These are phyloP conservation scores for Macadamia tetraphylla DNA, from an alignment of 164 flowering plant genomes.

Conservation along the genomic window DNA sequence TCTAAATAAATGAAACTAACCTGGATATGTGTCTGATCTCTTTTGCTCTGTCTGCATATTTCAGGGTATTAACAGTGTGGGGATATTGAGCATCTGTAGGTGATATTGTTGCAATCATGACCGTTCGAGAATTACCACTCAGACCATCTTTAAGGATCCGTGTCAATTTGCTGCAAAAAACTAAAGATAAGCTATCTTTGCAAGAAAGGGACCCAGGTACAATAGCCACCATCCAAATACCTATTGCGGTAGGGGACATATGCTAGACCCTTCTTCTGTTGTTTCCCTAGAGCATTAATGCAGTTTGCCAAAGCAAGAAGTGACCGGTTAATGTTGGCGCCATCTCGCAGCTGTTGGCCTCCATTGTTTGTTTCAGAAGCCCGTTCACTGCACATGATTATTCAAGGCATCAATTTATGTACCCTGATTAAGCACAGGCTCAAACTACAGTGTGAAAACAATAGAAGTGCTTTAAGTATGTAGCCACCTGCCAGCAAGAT, in stretches of 20 bases:
- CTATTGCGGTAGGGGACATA: slow-evolving; percentile 95
- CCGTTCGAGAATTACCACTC: slow-evolving; percentile 88
- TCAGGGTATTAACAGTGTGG: slow-evolving; percentile 83
- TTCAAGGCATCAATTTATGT: background rate
- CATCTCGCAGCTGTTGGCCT: slow-evolving; percentile 91
- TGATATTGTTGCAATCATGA: slow-evolving; percentile 87
- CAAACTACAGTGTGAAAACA: slow-evolving; percentile 2
- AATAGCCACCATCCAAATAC: slow-evolving; percentile 28
- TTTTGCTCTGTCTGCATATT: slow-evolving; percentile 91
- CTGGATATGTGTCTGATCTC: slow-evolving; percentile 90
- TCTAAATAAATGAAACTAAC: slow-evolving; percentile 20
- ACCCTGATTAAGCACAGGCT: background rate
- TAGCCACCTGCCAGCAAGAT: slow-evolving; percentile 80
- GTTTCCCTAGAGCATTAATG: slow-evolving; percentile 90
- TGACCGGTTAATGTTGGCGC: slow-evolving; percentile 87
- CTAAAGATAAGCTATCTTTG: slow-evolving; percentile 17
- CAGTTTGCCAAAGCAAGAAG: slow-evolving; percentile 95
- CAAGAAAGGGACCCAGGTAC: slow-evolving; percentile 1
- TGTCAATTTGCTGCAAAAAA: slow-evolving; percentile 69
- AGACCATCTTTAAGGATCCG: slow-evolving; percentile 92
- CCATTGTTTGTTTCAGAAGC: slow-evolving; percentile 88
- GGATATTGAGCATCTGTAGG: slow-evolving; percentile 80
- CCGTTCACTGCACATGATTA: slow-evolving; percentile 59
- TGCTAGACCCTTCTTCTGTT: slow-evolving; percentile 91
- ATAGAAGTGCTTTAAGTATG: background rate